Evolutionary conservation across 805 yeast genomes (phyloP), one percentile per base, ranked within the genome.

Genomic region (Kazachstania taianensis): DNA sequence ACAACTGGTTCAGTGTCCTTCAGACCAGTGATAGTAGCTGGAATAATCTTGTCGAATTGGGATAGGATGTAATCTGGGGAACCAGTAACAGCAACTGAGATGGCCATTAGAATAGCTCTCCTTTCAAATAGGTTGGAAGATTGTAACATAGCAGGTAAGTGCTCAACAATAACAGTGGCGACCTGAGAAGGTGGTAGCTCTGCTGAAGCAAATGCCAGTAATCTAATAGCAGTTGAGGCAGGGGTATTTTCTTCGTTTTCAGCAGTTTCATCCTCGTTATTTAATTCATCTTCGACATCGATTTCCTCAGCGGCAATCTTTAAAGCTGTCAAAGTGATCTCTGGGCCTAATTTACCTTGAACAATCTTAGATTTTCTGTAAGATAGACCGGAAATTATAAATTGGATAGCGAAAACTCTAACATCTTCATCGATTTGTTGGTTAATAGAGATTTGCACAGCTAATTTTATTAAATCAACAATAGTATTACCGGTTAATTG

Each of bases 121-220:
- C 94, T 78, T 64, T 81, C 85, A 45, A 73, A 78, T 42, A 71
- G 69, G 56, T 83, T 75, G n/a, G 73, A 45, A 13, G 87, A 72
- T 33, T 73, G 62, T 42, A 78, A 58, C 67, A 78, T 61, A 30
- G 70, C 55, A 30, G 73, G 70, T 43, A 82, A 59, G 45, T 70
- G 72, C 45, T 76, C 82, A 42, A 85, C 68, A 43, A 89, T 69
- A 30, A 95, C 89, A 44, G 69, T 72, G 45, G 87, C 77, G 38
- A 83, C 94, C 61, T 92, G 98, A 29, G 85, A 73, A 33, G 97
- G 95, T 36, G 99, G 96, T 51, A 92, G 69, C 52, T 80, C 86
- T 30, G 78, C 66, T 13, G 97, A 74, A 46, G 89, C 75, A 52
- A 74, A 73, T 36, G 84, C 81, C 36, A 92, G 59, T 40, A 89